Evolutionary conservation across 176 grass and related monocot species (phyloP), one percentile per base, ranked within the genome.

Genomic region (Ensete glaucum): DNA sequence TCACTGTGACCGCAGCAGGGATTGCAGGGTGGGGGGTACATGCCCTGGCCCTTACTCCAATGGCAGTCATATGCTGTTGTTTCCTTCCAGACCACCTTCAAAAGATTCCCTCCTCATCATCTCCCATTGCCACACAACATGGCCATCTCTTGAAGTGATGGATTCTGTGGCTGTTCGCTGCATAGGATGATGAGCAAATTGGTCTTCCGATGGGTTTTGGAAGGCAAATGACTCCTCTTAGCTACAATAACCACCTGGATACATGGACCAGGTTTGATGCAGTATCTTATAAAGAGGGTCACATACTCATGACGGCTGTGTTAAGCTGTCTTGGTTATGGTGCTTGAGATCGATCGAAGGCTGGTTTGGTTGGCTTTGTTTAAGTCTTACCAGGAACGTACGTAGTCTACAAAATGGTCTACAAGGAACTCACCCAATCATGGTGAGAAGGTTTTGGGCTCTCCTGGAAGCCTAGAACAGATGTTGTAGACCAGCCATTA

Each of bases 31-130:
- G 20, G 3, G 17, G 51, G n/a, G 49, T 72, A 71, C 69, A 24
- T 34, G 25, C 15, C 23, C 54, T 74, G 73, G 73, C 54, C 53
- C 73, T 59, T 43, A 43, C 73, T 74, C 54, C 67, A 17, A 74
- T 74, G 29, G 22, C 71, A 60, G 73, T 74, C 73, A 54, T 72
- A 43, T 74, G 73, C 73, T 48, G 54, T 56, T 49, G 73, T 58
- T 74, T 74, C 52, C 73, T 74, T 74, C 73, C 20, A 34, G 19
- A 9, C 70, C 70, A 72, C 70, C 53, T 9, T 74, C 53, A 48
- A 74, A 72, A 74, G 73, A 74, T 74, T 74, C 73, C 24, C 54
- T 64, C 23, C 1, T 70, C 53, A 57, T 74, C 58, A 59, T 58
- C 73, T 74, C 34, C 57, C 54, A 58, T 60, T n/a, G 54, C 5